phyloP scores from a whole-genome alignment of 2,329 filamentous ascomycete genomes.

The Pestalotiopsis sp. region DNA sequence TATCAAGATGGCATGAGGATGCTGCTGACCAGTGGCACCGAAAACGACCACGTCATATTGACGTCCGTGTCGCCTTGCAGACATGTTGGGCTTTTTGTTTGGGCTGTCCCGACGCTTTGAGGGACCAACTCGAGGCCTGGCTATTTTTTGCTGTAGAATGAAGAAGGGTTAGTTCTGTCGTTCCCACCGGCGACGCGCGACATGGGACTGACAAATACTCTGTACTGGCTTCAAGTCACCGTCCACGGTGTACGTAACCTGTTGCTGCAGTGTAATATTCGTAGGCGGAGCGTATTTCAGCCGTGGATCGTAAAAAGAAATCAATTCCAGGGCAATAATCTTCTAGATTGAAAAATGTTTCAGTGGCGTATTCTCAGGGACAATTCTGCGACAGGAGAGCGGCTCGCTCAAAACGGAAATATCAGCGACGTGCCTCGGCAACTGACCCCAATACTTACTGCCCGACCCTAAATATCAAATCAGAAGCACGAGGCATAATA shows the following conservation, averaged over 20 bases:
- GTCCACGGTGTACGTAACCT: too few species aligned
- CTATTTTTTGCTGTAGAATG: constrained; percentile 19
- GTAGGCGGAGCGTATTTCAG: too few species aligned
- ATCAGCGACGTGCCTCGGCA: background rate
- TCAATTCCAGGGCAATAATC: background rate
- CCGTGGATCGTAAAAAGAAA: too few species aligned
- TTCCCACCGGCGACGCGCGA: background rate
- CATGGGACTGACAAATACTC: background rate
- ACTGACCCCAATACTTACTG: background rate
- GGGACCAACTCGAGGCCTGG: background rate
- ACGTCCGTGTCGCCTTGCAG: constrained; percentile 51
- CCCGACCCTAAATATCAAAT: background rate
- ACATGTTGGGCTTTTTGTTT: constrained; percentile 35
- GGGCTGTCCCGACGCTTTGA: background rate
- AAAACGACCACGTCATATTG: constrained; percentile 61
- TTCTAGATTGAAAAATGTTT: background rate
- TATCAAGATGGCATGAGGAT: background rate
- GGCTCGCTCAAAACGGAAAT: background rate
- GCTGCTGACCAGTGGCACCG: constrained; percentile 55
- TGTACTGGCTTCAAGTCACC: too few species aligned
- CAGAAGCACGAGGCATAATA: too few species aligned
- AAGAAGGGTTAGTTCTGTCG: constrained; percentile 10
- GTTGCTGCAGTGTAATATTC: too few species aligned
- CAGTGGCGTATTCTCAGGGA: background rate
- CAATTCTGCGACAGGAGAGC: background rate